Evolutionary conservation across 768 basidiomycete genomes (phyloP), one percentile per base, ranked within the genome.

Genomic region (Cystofilobasidium bisporidii): DNA sequence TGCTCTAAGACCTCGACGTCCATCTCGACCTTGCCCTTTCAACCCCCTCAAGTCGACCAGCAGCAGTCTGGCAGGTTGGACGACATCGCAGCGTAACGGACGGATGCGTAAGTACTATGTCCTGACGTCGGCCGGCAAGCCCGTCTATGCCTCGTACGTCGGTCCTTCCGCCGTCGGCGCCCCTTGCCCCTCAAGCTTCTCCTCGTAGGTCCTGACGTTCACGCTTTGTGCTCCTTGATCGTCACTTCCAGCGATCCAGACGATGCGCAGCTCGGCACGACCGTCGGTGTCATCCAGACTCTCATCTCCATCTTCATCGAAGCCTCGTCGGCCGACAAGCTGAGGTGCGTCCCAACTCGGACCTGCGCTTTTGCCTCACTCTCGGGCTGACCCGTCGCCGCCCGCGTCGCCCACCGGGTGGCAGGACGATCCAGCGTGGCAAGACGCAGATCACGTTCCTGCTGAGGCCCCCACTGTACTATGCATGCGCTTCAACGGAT

Each of bases 101-200:
- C 18, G 45, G 15, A 56, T 56, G 53, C 43, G 65, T 11, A 84
- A 90, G 74, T 99, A 97, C 76, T 96, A 89, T 74, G 83, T 97
- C 20, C 81, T 98, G 24, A 97, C 93, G 0, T 86, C 93, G 70
- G 96, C 96, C 36, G 96, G 96, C 33, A 98, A 99, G 77, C 93
- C 93, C n/a, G 92, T 99, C 15, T 99, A 89, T 74, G 81, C 85
- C 50, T 90, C 89, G 92, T 88, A 76, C 68, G 80, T 72, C 43
- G 43, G 50, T n/a, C n/a, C n/a, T 50, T 61, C 40, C 50, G 26
- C 55, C 56, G 38, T 11, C 26, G 15, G n/a, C 63, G 50, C 26
- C 41, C 57, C n/a, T 28, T 28, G 36, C 1, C 28, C 18, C 14
- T 0, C 22, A 18, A n/a, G 6, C 0, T 40, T 11, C 41, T 14